phyloP scores from a whole-genome alignment of 495 filamentous ascomycete genomes.

The Lophiostoma macrostomum region DNA sequence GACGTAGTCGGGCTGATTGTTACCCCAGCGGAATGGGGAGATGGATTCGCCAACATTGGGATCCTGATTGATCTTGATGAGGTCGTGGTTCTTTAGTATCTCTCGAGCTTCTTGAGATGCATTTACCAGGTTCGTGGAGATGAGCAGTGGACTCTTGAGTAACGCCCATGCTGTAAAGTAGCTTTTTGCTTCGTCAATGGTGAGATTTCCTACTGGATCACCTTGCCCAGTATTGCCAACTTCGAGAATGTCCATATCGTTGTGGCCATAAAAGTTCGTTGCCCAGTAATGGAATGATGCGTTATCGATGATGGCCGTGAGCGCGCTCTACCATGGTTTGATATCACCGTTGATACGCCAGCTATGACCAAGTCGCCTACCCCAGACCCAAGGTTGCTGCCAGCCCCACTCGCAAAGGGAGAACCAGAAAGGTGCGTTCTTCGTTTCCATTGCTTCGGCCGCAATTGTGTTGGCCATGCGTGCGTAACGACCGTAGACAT shows the following conservation, averaged over 20 bases:
- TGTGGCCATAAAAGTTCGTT: slow-evolving; percentile 23
- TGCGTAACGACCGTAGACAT: slow-evolving; percentile 17
- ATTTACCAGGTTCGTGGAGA: slow-evolving; percentile 30
- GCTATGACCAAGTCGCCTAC: slow-evolving; percentile 15
- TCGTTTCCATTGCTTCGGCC: no score
- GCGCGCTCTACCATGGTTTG: slow-evolving; percentile 16
- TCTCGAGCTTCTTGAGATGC: slow-evolving; percentile 16
- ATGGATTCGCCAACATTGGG: slow-evolving; percentile 26
- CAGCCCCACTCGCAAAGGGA: slow-evolving; percentile 33
- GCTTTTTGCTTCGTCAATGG: slow-evolving; percentile 23
- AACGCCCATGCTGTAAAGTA: slow-evolving; percentile 33
- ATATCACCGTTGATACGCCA: slow-evolving; percentile 34
- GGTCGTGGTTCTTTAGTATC: slow-evolving; percentile 29
- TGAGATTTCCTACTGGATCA: slow-evolving; percentile 27
- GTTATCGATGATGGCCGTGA: slow-evolving; percentile 27
- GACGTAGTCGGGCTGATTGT: slow-evolving; percentile 25
- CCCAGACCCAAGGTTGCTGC: slow-evolving; percentile 27
- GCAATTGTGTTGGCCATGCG: slow-evolving; percentile 29
- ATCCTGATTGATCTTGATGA: slow-evolving; percentile 35
- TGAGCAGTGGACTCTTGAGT: slow-evolving; percentile 28
- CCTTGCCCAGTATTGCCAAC: slow-evolving; percentile 27
- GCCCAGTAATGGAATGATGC: slow-evolving; percentile 20
- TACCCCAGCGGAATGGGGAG: slow-evolving; percentile 27
- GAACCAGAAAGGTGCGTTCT: slow-evolving; percentile 12
- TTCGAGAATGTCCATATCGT: no score